Evolutionary conservation across 192 early-diverging fungal genomes (phyloP).

Genomic region (Mortierella hygrophila): DNA sequence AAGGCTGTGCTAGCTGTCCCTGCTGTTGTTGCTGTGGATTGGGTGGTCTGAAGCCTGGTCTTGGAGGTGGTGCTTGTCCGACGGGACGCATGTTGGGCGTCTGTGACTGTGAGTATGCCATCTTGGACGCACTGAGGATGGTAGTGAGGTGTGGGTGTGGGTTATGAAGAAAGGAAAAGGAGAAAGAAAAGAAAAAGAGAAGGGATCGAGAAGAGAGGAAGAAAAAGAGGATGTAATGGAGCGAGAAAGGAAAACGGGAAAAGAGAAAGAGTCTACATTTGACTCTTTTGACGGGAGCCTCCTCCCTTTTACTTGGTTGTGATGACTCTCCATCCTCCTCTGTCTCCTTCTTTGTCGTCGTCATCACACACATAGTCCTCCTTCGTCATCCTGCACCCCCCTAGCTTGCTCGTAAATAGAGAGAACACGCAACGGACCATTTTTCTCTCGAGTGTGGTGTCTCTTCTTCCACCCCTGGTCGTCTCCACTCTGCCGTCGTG

Average conservation of each 20-base stretch:
- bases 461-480: too few species aligned
- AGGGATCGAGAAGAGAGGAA: background rate
- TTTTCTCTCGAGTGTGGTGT: too few species aligned
- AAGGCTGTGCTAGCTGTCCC: constrained; percentile 5
- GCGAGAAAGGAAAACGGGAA: constrained; percentile 19
- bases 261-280: background rate
- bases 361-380: background rate
- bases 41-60: constrained; percentile 40
- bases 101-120: constrained; percentile 50
- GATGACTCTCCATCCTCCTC: constrained; percentile 3
- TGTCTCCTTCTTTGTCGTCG: background rate
- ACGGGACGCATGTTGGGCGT: constrained; percentile 34
- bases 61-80: constrained; percentile 34
- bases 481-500: background rate
- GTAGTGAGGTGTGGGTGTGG: background rate
- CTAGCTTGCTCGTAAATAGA: too few species aligned
- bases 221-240: background rate
- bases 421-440: too few species aligned
- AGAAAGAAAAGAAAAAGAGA: background rate
- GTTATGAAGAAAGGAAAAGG: background rate
- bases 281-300: background rate
- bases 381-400: too few species aligned
- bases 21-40: constrained; percentile 30
- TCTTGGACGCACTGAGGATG: constrained; percentile 3
- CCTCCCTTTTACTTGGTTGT: background rate